Evolutionary conservation across 345 rosid species (phyloP).

Genomic region (Laguncularia racemosa): DNA sequence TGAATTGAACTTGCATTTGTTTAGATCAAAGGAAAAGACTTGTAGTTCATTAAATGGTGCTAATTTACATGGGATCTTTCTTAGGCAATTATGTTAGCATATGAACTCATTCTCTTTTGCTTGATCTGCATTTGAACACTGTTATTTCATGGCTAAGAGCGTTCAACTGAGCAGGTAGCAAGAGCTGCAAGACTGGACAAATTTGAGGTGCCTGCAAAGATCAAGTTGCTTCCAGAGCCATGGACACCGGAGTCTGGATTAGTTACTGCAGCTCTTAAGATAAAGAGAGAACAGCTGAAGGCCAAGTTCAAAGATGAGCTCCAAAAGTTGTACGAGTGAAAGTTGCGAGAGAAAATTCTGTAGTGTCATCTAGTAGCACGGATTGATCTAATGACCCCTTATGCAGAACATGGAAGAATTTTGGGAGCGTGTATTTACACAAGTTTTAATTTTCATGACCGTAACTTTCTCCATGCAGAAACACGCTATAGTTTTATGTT

Average conservation of each 20-base stretch:
- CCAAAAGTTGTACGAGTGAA: slow-evolving; percentile 46
- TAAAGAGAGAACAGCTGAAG: slow-evolving; percentile 69
- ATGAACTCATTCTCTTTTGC: no score
- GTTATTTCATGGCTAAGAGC: neutral
- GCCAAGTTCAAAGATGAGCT: slow-evolving; percentile 61
- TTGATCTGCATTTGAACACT: no score
- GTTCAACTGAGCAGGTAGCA: slow-evolving; percentile 40
- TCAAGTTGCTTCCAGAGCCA: slow-evolving; percentile 59
- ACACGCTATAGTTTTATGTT: no score
- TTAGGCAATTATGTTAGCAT: no score
- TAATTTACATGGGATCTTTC: no score
- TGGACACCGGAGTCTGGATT: slow-evolving; percentile 85
- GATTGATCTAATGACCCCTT: no score
- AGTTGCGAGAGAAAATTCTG: neutral
- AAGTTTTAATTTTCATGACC: no score
- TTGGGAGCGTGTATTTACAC: no score
- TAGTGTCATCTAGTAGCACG: neutral
- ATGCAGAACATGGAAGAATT: no score
- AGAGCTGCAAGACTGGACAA: slow-evolving; percentile 59
- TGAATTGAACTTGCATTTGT: neutral
- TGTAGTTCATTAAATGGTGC: no score
- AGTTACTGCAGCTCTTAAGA: slow-evolving; percentile 69
- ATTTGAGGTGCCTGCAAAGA: slow-evolving; percentile 71
- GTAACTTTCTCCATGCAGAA: no score
- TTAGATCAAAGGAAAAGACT: neutral